Conservation (phyloP, 176 grass and related monocot species). For the Melocanna baccifera region DNA sequence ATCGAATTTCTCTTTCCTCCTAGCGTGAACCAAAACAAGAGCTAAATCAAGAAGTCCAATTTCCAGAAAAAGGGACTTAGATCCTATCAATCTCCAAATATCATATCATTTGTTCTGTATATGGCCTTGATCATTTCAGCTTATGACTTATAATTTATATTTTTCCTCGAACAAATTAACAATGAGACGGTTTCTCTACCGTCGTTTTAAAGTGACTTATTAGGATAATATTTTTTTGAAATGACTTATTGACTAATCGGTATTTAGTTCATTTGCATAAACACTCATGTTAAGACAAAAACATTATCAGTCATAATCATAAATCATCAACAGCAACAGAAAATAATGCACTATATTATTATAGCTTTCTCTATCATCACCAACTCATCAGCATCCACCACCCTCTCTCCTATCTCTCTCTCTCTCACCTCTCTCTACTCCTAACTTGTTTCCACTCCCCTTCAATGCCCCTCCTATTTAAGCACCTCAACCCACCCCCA, state of each 20-base stretch:
- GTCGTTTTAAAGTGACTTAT: no score
- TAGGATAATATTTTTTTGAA: no score
- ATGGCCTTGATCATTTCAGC: no score
- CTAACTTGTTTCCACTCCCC: neutral
- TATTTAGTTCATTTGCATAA: no score
- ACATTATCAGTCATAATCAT: no score
- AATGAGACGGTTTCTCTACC: no score
- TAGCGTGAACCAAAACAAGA: neutral
- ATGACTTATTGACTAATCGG: accelerated
- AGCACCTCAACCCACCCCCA: conserved; percentile 9
- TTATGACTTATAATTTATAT: no score
- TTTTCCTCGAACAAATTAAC: no score
- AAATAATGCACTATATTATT: no score
- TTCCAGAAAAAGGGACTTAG: neutral
- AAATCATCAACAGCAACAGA: no score
- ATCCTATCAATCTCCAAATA: conserved; percentile 30
- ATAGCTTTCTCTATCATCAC: neutral
- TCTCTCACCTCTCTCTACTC: neutral
- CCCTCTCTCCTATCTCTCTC: neutral
- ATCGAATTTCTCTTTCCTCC: neutral
- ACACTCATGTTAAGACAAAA: no score
- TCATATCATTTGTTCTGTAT: no score
- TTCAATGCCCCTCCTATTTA: conserved; percentile 56
- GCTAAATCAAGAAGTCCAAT: neutral
- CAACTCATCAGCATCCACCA: neutral